Evolutionary conservation across 2,329 filamentous ascomycete genomes (phyloP), one percentile per base, ranked within the genome.

Genomic region (Dactylonectria macrodidyma): DNA sequence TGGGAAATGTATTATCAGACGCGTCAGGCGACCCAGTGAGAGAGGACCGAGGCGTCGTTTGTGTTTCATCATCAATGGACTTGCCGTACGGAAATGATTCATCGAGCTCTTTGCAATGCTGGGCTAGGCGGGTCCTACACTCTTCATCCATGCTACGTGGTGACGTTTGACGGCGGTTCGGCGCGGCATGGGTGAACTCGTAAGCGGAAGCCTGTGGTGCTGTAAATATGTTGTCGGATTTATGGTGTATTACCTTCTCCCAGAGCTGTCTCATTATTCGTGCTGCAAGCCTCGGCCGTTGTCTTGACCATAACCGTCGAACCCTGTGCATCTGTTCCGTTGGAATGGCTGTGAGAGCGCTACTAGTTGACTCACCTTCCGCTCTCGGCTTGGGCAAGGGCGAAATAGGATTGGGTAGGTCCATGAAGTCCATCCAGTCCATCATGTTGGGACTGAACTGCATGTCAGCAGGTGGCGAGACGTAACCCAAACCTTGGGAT

Each of bases 161-260:
- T 8, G 34, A 50, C 2, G 19, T 8, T 0, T 48, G 38, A 7
- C 3, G 22, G 14, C 6, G 24, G 24, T 6, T 14, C 2, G 3
- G 11, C 11, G 8, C 12, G 3, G 10, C 10, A 16, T 30, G 8
- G 11, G 5, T 9, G 12, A 4, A 1, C 5, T 22, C 19, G 8
- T 8, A 26, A 14, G 12, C 24, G 1, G 5, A 10, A 48, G 22
- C 24, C 10, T 56, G 55, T 11, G 44, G 30, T 24, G 19, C n/a
- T 3, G 51, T 55, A 16, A 67, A 60, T 9, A 67, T 65, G 10
- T 65, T 65, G n/a, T 67, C 65, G 7, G 62, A 56, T 10, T 67
- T 34, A 22, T 67, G 62, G 10, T 60, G 22, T 4, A 60, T 16
- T 0, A 57, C 62, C 9, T 34, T 24, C 11, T 14, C 24, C 62